A percentile compares a stretch with the other conserved stretches of the same genome.
Evolutionary conservation across 78 protist genomes (phyloP).

Genomic region (Polysphondylium violaceum): DNA sequence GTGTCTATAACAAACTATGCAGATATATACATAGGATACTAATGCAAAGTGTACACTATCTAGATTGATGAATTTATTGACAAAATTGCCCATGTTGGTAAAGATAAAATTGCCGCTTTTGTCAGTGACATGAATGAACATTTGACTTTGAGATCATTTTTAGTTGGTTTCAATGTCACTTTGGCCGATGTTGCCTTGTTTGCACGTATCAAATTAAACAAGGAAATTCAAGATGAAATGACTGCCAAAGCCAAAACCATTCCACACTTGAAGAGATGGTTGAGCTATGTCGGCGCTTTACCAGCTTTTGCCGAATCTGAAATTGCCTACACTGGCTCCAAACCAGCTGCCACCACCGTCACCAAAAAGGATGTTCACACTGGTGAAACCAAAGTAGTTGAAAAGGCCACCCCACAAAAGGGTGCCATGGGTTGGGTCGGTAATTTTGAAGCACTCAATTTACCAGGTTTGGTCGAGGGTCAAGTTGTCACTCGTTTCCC

Average conservation of each 20-base stretch:
- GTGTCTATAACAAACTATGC: neutral
- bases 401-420: constrained; percentile 4
- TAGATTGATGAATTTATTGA: constrained; percentile 54
- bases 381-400: neutral
- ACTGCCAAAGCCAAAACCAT: neutral
- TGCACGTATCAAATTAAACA: constrained; percentile 28
- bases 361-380: neutral
- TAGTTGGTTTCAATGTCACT: constrained; percentile 52
- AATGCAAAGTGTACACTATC: neutral
- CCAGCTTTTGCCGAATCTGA: constrained; percentile 34
- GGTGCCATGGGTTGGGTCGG: constrained; percentile 69
- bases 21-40: neutral
- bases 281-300: neutral
- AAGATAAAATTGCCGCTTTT: constrained; percentile 20
- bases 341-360: neutral
- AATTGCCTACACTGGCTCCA: neutral
- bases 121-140: constrained; percentile 40
- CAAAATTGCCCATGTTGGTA: constrained; percentile 40
- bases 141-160: constrained; percentile 45
- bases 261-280: constrained; percentile 73
- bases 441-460: constrained; percentile 40
- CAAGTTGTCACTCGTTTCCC: constrained; percentile 99
- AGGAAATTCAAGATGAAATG: constrained; percentile 37
- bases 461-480: constrained; percentile 91
- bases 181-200: constrained; percentile 63